phyloP scores from a whole-genome alignment of 371 early-diverging fungal species.

The Phascolomyces articulosus region DNA sequence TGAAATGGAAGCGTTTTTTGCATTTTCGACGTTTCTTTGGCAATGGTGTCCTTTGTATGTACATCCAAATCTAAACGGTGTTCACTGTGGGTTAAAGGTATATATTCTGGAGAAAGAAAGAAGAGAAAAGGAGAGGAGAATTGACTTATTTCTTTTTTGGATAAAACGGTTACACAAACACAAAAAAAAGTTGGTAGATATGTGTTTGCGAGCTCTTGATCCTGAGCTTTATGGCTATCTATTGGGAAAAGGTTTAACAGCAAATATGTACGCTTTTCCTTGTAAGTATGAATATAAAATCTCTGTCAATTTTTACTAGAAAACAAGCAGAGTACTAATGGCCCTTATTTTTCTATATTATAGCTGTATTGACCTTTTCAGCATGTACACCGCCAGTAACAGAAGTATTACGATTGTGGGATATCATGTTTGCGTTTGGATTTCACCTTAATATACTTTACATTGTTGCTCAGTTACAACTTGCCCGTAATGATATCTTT shows the following conservation, averaged over 20 bases:
- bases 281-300: conserved; percentile 61
- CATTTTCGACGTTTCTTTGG: conserved; percentile 83
- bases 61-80: conserved; percentile 88
- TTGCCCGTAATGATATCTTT: conserved; percentile 78
- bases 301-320: too few species aligned
- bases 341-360: background rate
- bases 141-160: conserved; percentile 3
- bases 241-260: conserved; percentile 71
- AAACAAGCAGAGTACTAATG: background rate
- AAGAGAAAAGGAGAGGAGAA: background rate
- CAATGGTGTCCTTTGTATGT: conserved; percentile 91
- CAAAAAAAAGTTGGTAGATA: conserved; percentile 74
- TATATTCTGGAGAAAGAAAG: background rate
- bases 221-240: conserved; percentile 75
- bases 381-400: conserved; percentile 89
- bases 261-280: conserved; percentile 88
- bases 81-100: conserved; percentile 89
- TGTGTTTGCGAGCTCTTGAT: conserved; percentile 78
- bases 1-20: conserved; percentile 91
- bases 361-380: conserved; percentile 91
- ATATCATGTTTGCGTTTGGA: conserved; percentile 89
- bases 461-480: conserved; percentile 81
- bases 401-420: conserved; percentile 89
- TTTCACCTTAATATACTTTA: conserved; percentile 90
- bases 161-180: too few species aligned